Percentiles rank a stretch among this genome's conserved stretches.
phyloP scores from a whole-genome alignment of 106 monocot genomes.

The Dioscorea alata region DNA sequence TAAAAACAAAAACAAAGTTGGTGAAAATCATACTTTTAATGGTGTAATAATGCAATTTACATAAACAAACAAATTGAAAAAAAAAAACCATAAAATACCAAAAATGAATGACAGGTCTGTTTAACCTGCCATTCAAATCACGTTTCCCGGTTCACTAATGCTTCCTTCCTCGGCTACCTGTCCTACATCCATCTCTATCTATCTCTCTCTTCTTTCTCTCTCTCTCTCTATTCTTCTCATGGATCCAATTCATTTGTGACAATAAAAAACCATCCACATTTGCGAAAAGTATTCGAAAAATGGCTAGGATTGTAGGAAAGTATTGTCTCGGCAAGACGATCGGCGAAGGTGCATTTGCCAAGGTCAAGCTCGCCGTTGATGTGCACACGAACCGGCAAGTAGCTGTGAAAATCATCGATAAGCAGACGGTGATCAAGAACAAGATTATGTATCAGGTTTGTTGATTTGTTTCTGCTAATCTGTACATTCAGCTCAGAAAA shows the following conservation, averaged over 20 bases:
- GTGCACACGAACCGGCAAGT: conserved; percentile 32
- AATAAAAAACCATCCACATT: background rate
- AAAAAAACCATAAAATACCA: too few relatives aligned
- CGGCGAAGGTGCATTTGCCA: conserved; percentile 64
- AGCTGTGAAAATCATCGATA: conserved; percentile 73
- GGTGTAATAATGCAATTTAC: too few relatives aligned
- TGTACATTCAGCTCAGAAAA: background rate
- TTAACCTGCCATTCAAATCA: conserved; percentile 34
- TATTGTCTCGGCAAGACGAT: conserved; percentile 44
- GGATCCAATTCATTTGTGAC: background rate
- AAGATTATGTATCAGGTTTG: conserved; percentile 55
- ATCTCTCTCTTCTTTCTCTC: background rate
- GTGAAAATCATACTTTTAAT: too few relatives aligned
- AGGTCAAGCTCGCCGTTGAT: conserved; percentile 64
- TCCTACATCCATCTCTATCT: background rate
- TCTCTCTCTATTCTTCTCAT: background rate
- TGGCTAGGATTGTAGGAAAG: conserved; percentile 40
- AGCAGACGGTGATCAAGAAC: conserved; percentile 41
- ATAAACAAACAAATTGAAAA: too few relatives aligned
- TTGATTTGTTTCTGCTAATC: background rate
- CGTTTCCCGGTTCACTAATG: conserved; percentile 6
- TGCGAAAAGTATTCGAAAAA: background rate
- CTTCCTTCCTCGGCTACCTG: background rate
- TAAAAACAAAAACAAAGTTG: too few relatives aligned
- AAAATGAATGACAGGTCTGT: too few relatives aligned